Conservation (phyloP, 23 red algal species). For the Gracilaria caudata region DNA sequence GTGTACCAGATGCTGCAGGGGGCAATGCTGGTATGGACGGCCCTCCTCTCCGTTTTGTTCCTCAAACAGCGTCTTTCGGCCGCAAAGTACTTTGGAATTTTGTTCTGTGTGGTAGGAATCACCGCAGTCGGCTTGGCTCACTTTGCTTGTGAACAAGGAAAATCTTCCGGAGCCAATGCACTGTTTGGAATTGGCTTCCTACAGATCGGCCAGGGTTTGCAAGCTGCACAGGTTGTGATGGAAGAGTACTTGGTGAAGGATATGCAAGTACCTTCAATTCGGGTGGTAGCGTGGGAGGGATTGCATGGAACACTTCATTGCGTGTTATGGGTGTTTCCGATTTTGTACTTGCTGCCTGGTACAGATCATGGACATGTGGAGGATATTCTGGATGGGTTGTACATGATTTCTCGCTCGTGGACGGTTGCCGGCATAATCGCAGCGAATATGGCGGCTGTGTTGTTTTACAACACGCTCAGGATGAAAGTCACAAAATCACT, state of each 20-base stretch:
- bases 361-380: conserved; percentile 82
- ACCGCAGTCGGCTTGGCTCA: too few species aligned
- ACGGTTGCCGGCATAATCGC: conserved; percentile 65
- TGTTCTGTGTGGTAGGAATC: too few species aligned
- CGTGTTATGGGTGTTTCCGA: conserved; percentile 80
- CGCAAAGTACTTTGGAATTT: too few species aligned
- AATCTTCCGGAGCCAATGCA: too few species aligned
- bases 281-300: conserved; percentile 93
- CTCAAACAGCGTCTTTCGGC: too few species aligned
- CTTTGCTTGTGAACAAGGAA: too few species aligned
- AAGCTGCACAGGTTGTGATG: conserved; percentile 83
- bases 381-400: conserved; percentile 81
- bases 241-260: conserved; percentile 94
- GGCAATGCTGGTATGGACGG: too few species aligned
- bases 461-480: conserved; percentile 89
- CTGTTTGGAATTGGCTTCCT: conserved; percentile 83
- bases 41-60: too few species aligned
- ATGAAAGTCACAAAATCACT: conserved; percentile 90
- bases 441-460: conserved; percentile 77
- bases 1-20: too few species aligned
- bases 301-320: conserved; percentile 80
- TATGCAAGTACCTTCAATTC: conserved; percentile 78
- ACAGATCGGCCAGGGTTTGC: conserved; percentile 80
- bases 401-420: conserved; percentile 81
- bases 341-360: conserved; percentile 84